Conservation (phyloP, 805 yeast species). For the Cyberlindnera subsufficiens region DNA sequence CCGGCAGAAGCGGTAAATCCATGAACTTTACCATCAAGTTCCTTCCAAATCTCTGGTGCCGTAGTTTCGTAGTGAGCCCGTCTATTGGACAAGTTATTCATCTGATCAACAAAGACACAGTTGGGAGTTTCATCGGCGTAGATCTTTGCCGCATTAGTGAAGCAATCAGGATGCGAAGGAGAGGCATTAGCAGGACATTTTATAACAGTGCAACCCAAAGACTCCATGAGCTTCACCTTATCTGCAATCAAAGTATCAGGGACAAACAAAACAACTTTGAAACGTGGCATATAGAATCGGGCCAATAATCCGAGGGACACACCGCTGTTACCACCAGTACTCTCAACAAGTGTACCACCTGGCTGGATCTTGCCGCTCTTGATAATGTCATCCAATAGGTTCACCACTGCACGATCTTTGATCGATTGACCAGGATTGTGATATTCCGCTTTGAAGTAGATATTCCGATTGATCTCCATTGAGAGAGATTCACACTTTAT, state of each 20-base stretch:
- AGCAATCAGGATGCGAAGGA: conserved; percentile 42
- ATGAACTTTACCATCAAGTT: conserved; percentile 46
- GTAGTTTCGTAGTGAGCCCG: conserved; percentile 60
- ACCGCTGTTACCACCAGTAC: conserved; percentile 85
- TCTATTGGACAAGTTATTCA: conserved; percentile 77
- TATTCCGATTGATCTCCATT: conserved; percentile 57
- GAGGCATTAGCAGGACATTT: conserved; percentile 62
- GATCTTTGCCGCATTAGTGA: conserved; percentile 18
- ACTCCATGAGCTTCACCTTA: conserved; percentile 50
- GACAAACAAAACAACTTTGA: conserved; percentile 63
- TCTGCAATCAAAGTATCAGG: conserved; percentile 76
- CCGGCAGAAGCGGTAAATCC: conserved; percentile 74
- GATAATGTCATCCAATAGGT: conserved; percentile 60
- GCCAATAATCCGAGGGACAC: conserved; percentile 75
- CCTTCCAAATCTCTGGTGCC: conserved; percentile 73
- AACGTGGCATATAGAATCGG: conserved; percentile 17
- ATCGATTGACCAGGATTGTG: conserved; percentile 81
- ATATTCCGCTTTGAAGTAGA: conserved; percentile 70
- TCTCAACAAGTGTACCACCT: conserved; percentile 63
- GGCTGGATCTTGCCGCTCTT: conserved; percentile 9
- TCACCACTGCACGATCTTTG: conserved; percentile 73
- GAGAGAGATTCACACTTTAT: conserved; percentile 59
- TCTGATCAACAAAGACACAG: conserved; percentile 76
- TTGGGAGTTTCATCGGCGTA: conserved; percentile 33
- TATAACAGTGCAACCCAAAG: conserved; percentile 57